Conservation (phyloP, 192 early-diverging fungal species). For the Cetraspora pellucida region DNA sequence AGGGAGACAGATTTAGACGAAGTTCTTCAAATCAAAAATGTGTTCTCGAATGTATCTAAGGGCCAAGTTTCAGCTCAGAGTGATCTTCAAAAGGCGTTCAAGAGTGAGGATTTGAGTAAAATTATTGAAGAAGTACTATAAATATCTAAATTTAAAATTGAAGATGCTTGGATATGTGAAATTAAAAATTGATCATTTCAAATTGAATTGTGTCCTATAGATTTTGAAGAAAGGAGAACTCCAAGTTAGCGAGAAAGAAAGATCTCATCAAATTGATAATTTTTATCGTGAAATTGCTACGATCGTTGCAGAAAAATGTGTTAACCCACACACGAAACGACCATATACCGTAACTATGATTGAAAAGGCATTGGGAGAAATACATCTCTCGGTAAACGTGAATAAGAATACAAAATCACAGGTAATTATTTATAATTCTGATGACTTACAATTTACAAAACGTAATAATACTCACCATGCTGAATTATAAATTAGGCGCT, state of each 20-base stretch:
- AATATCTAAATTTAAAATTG: not conserved
- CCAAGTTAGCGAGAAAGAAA: conserved; percentile 96
- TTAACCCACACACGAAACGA: conserved; percentile 93
- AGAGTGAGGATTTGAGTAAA: conserved; percentile 80
- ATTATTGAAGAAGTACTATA: conserved; percentile 68
- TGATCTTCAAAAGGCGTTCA: conserved; percentile 86
- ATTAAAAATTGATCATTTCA: no score
- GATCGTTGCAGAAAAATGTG: conserved; percentile 91
- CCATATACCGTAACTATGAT: conserved; percentile 98
- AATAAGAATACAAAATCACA: conserved; percentile 89
- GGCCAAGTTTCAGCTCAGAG: conserved; percentile 91
- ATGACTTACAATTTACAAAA: not conserved
- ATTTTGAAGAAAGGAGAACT: conserved; percentile 95
- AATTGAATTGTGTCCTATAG: conserved; percentile 38
- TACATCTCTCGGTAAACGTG: conserved; percentile 90
- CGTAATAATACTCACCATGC: not conserved
- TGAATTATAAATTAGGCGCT: conserved; percentile 62
- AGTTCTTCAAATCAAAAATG: conserved; percentile 91
- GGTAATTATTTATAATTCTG: conserved; percentile 37
- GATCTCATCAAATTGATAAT: conserved; percentile 79
- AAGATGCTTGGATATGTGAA: no score
- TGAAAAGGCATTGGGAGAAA: conserved; percentile 94
- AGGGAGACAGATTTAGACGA: conserved; percentile 96
- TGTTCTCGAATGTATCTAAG: conserved; percentile 97
- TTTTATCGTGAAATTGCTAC: conserved; percentile 93